Base-by-base conservation (phyloP, 2,329 filamentous ascomycete species). In the Epichloe brachyelytri region DNA sequence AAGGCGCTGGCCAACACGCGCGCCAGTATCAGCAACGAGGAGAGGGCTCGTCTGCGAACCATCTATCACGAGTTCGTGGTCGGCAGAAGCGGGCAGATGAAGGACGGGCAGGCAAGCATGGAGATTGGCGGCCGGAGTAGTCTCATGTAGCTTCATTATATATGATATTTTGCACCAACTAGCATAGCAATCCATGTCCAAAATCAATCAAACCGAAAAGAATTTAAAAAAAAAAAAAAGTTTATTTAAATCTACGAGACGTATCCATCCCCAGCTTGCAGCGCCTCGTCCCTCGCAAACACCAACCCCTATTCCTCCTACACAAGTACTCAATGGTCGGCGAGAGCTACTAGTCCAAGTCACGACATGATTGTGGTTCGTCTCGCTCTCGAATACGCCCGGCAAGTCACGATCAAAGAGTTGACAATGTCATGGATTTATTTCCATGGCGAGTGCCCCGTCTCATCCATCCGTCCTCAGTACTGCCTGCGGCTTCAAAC, bases 21-120 rank as follows among this genome's bases (percentile, higher is more conserved):
- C 57, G 80, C 87, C 20, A 94, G 87, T 65, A 94, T 97, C 58
- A 88, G 85, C 62, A 72, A 74, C 3, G 79, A 88, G 53, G 93
- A 98, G 70, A 78, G 82, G 60, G 75, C 71, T 55, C 74, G 91
- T 53, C 68, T 98, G 57, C 76, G 80, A 60, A 79, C 79, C 40
- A 96, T 98, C 54, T 98, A 98, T 64, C 75, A 77, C 15, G 93
- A 98, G 69, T 98, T 98, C 72, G 83, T 96, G 0, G 86, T 88
- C 4, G 90, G 89, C 0, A 77, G 93, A 58, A 95, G 90, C 66
- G 93, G 93, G 7, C 90, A 97, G 72, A 89, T 98, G 88, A 88
- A 83, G 54, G 91, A 86, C 67, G 93, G 93, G 2, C 88, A 97
- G 68, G 89, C 86, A 0, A 86, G 85, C 51, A 94, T 83, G 66